phyloP scores from a whole-genome alignment of 1,139 yeast genomes.

The Candida tetrigidarum region DNA sequence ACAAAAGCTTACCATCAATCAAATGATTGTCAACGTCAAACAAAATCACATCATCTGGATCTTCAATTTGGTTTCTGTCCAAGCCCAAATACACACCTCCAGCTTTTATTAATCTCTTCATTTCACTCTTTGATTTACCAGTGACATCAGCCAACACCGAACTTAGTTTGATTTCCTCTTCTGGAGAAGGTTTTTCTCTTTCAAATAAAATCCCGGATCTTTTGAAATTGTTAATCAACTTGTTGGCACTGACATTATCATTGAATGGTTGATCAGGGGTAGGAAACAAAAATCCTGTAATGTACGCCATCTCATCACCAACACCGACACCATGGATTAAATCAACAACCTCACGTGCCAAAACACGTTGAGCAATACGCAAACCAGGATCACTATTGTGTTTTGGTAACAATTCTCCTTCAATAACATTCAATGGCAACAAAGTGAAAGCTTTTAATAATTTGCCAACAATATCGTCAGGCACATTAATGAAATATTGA shows the following conservation, averaged over 20 bases:
- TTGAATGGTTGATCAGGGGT: slow-evolving; percentile 54
- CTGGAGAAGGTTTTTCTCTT: slow-evolving; percentile 23
- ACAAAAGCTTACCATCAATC: slow-evolving; percentile 61
- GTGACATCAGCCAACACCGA: slow-evolving; percentile 40
- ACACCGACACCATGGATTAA: slow-evolving; percentile 83
- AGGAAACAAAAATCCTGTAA: slow-evolving; percentile 71
- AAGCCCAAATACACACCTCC: slow-evolving; percentile 79
- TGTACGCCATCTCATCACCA: slow-evolving; percentile 66
- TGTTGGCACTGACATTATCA: slow-evolving; percentile 52
- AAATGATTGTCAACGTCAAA: slow-evolving; percentile 51
- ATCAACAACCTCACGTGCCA: slow-evolving; percentile 88
- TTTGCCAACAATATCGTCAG: slow-evolving; percentile 75
- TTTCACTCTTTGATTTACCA: slow-evolving; percentile 53
- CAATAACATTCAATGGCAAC: slow-evolving; percentile 65
- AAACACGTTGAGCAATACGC: slow-evolving; percentile 71
- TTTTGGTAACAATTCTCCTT: slow-evolving; percentile 45
- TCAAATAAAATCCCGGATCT: slow-evolving; percentile 61
- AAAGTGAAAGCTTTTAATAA: slow-evolving; percentile 80
- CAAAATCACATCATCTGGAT: slow-evolving; percentile 53
- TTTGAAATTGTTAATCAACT: slow-evolving; percentile 60
- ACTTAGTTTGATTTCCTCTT: slow-evolving; percentile 43
- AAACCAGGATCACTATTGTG: slow-evolving; percentile 64
- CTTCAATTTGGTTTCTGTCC: slow-evolving; percentile 56
- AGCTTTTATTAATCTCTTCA: slow-evolving; percentile 62
- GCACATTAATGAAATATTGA: slow-evolving; percentile 81